Evolutionary conservation across 495 filamentous ascomycete genomes (phyloP), one percentile per base, ranked within the genome.

Genomic region (Amniculicola lignicola): DNA sequence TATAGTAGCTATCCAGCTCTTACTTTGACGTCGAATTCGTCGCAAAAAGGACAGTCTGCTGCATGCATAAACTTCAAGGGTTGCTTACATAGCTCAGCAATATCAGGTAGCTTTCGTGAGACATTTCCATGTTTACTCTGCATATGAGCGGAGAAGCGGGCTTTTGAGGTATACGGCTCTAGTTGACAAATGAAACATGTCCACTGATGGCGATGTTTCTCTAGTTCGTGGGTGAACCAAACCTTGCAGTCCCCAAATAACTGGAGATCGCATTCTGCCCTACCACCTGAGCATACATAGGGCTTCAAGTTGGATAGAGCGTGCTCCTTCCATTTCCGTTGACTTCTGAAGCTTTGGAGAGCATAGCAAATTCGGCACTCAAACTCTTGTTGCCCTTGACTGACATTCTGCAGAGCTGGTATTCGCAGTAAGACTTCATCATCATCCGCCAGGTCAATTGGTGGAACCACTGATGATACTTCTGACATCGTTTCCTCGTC

Each of bases 311-410:
- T 35, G 5, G 19, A 5, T 5, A 47, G 16, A n/a, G 33, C 48
- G 19, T 51, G 48, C 35, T 40, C 4, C 54, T 25, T 57, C 54
- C 54, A 57, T n/a, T 45, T 39, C 7, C 45, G 25, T 18, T 57
- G 23, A 12, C 35, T 37, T 9, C 22, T 16, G 9, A 54, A 16
- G 14, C 33, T 28, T 27, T 41, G 40, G 4, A 60, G 54, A 6
- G 33, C 36, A 6, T 35, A 48, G 42, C 57, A 60, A 40, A 46
- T 23, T 10, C 50, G 57, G 24, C 57, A 60, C 37, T 60, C 57
- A 41, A 60, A 60, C 12, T 23, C 25, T 1, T n/a, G 22, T 15
- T 31, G 14, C 15, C 48, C 55, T 28, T 38, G 14, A 11, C 19
- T 24, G 11, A 51, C 47, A 37, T 35, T 28, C n/a, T 11, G 16